These are phyloP conservation scores for Apiotrichum domesticum DNA, from an alignment of 1,284 basidiomycete genomes.

Conservation along the genomic window DNA sequence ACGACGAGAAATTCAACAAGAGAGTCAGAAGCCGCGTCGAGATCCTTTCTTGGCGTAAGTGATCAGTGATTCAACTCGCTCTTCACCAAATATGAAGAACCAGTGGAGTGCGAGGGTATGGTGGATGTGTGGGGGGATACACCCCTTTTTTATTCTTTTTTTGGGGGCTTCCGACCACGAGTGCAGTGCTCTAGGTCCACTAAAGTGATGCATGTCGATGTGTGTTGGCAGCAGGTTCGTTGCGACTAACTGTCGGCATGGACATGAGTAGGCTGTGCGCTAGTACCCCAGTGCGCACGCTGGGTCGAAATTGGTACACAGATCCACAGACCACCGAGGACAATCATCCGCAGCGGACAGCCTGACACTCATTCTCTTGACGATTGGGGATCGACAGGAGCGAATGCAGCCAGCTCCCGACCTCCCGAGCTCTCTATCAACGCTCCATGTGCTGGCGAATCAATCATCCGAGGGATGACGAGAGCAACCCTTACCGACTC, in stretches of 20 bases:
- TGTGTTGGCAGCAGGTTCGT: not conserved
- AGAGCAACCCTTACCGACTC: too few relatives aligned
- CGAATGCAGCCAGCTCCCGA: too few relatives aligned
- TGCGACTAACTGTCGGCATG: not conserved
- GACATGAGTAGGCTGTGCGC: too few relatives aligned
- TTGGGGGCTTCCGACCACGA: not conserved
- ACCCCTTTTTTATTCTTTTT: constrained; percentile 6
- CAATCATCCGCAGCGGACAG: too few relatives aligned
- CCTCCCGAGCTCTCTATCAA: too few relatives aligned
- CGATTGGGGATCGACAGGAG: too few relatives aligned
- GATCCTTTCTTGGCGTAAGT: constrained; percentile 6
- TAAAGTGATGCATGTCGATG: constrained; percentile 4
- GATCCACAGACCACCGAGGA: too few relatives aligned
- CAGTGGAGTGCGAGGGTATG: constrained; percentile 9
- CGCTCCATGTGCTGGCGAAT: too few relatives aligned
- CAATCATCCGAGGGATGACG: too few relatives aligned
- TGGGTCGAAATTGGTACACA: too few relatives aligned
- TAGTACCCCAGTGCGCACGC: too few relatives aligned
- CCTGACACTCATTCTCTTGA: too few relatives aligned
- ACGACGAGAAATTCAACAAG: not conserved
- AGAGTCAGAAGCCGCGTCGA: constrained; percentile 1
- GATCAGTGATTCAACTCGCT: constrained; percentile 17
- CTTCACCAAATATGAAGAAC: constrained; percentile 3
- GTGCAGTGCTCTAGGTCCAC: constrained; percentile 13
- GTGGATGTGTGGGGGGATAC: constrained; percentile 3